Conservation (phyloP, 345 rosid genomes). For the Odontarrhena argentea region DNA sequence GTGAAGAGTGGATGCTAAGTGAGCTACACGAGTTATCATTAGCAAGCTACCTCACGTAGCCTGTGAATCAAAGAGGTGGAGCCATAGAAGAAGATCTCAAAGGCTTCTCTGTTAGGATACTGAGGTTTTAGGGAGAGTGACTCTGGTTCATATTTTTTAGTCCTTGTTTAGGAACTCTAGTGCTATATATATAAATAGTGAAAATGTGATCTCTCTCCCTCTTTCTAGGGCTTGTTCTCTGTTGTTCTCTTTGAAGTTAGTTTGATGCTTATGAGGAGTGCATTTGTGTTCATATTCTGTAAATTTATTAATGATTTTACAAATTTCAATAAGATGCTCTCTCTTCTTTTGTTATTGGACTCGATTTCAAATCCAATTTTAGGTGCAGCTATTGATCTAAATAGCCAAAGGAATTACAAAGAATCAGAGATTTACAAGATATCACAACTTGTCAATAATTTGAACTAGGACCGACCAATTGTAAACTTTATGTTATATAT, state of each 20-base stretch:
- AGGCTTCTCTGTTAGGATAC: conserved; percentile 27
- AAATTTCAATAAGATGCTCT: not conserved
- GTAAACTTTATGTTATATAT: too few relatives aligned
- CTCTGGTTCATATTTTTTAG: conserved; percentile 29
- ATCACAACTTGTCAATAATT: too few relatives aligned
- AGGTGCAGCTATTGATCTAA: too few relatives aligned
- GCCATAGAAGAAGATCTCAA: conserved; percentile 22
- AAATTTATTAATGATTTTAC: conserved; percentile 33
- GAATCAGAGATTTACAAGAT: too few relatives aligned
- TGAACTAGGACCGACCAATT: too few relatives aligned
- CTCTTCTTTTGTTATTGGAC: not conserved
- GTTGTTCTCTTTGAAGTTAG: conserved; percentile 32
- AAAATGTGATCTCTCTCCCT: conserved; percentile 19
- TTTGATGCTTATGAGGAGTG: conserved; percentile 35
- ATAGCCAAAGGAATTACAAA: too few relatives aligned
- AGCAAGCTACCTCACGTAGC: conserved; percentile 54
- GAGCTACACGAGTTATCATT: conserved; percentile 83
- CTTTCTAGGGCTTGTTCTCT: conserved; percentile 8
- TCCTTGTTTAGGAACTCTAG: conserved; percentile 19
- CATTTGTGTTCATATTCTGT: conserved; percentile 38
- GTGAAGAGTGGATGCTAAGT: conserved; percentile 93
- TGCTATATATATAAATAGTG: conserved; percentile 28
- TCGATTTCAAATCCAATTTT: not conserved
- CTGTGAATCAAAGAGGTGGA: not conserved
- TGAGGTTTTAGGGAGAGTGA: conserved; percentile 27